Conservation (phyloP, 495 filamentous ascomycete species). For the Neurospora hispaniola region DNA sequence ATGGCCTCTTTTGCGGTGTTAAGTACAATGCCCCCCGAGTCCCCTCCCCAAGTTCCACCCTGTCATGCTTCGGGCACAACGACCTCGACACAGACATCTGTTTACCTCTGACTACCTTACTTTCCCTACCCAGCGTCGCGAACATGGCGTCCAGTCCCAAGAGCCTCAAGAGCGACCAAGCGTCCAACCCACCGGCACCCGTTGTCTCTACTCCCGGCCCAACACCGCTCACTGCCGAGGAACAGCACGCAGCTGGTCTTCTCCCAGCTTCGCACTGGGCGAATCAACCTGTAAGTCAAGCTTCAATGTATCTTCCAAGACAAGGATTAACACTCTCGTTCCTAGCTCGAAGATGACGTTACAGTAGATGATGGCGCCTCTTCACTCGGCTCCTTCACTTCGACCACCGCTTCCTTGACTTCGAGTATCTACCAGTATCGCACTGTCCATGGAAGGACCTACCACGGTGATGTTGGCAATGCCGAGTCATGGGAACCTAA, state of each 20-base stretch:
- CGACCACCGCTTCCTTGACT: neutral
- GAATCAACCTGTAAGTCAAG: neutral
- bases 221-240: neutral
- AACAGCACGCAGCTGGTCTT: neutral
- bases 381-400: neutral
- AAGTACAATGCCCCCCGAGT: neutral
- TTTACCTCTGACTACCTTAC: neutral
- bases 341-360: neutral
- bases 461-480: conserved; percentile 14
- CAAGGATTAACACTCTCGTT: neutral
- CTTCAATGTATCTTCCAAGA: neutral
- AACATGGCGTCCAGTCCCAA: neutral
- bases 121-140: neutral
- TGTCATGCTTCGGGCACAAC: neutral
- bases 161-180: neutral
- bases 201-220: neutral
- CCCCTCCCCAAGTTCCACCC: neutral
- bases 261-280: neutral
- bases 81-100: neutral
- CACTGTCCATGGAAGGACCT: conserved; percentile 12
- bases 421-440: neutral
- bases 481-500: conserved; percentile 13
- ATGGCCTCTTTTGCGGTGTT: neutral
- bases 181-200: neutral
- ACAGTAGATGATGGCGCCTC: neutral